A percentile compares a stretch with the other conserved stretches of the same genome.
Conservation (phyloP, 1,139 yeast species). For the Saccharomycopsis phalli region DNA sequence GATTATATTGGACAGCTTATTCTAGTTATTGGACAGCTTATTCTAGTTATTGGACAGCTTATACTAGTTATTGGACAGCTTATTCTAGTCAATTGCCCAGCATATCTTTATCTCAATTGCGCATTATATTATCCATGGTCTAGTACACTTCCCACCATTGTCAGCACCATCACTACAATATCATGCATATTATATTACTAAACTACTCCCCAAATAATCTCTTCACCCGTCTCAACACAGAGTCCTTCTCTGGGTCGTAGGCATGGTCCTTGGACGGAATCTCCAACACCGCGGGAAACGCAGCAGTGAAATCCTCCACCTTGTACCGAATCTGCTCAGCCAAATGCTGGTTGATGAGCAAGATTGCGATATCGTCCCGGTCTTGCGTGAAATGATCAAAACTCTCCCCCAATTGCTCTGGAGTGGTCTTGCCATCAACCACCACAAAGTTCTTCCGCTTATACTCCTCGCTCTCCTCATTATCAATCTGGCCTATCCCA, state of each 20-base stretch:
- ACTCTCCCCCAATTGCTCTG: conserved; percentile 65
- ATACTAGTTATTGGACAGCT: too few species aligned
- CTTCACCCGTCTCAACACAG: conserved; percentile 88
- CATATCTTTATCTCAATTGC: too few species aligned
- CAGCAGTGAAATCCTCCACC: conserved; percentile 78
- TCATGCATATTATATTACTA: too few species aligned
- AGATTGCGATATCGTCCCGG: conserved; percentile 86
- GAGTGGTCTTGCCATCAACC: conserved; percentile 72
- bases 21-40: too few species aligned
- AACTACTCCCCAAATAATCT: conserved; percentile 81
- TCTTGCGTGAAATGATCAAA: conserved; percentile 66
- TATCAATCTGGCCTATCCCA: conserved; percentile 84
- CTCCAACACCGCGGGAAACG: conserved; percentile 94
- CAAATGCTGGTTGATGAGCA: conserved; percentile 87
- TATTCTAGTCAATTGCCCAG: too few species aligned
- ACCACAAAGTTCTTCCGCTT: conserved; percentile 75
- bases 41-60: too few species aligned
- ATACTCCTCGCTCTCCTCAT: conserved; percentile 37
- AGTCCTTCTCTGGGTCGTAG: conserved; percentile 94
- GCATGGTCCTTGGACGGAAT: conserved; percentile 99
- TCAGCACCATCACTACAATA: too few species aligned
- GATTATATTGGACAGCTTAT: too few species aligned
- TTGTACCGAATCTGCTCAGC: conserved; percentile 82
- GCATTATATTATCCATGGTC: too few species aligned
- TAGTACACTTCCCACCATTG: too few species aligned